phyloP scores from a whole-genome alignment of 2,329 filamentous ascomycete genomes.

The Botryotinia narcissicola region DNA sequence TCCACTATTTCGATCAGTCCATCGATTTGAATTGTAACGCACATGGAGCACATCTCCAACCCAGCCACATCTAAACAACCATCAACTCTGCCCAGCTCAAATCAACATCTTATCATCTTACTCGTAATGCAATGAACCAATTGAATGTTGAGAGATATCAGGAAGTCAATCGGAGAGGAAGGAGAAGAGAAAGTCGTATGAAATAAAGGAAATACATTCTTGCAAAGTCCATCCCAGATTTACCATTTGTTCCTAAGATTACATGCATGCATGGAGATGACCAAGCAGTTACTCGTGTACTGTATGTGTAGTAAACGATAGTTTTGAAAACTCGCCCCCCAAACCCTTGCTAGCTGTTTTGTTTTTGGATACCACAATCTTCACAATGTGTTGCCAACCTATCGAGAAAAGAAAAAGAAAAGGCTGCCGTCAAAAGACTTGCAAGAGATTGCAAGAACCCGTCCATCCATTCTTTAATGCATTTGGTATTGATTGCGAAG shows the following conservation, averaged over 20 bases:
- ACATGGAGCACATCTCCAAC: neutral
- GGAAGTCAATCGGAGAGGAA: neutral
- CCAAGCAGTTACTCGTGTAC: neutral
- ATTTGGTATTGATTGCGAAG: constrained; percentile 14
- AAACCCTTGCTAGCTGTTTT: neutral
- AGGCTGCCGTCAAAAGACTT: neutral
- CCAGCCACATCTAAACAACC: neutral
- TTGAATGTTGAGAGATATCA: neutral
- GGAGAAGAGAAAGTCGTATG: neutral
- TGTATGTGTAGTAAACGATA: neutral
- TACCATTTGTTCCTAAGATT: constrained; percentile 14
- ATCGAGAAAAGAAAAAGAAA: neutral
- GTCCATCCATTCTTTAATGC: constrained; percentile 16
- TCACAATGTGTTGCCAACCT: neutral
- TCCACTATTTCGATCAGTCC: neutral
- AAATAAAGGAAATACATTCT: constrained; percentile 9
- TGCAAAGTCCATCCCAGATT: constrained; percentile 2
- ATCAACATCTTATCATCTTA: neutral
- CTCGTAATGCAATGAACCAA: neutral
- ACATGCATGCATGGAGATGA: constrained; percentile 11
- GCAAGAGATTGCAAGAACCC: neutral
- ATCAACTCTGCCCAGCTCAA: neutral
- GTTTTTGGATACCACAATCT: constrained; percentile 6
- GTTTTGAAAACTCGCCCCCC: constrained; percentile 3
- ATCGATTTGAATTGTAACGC: neutral